Conservation (phyloP, 2,329 filamentous ascomycete species). For the Epichloe elymi region DNA sequence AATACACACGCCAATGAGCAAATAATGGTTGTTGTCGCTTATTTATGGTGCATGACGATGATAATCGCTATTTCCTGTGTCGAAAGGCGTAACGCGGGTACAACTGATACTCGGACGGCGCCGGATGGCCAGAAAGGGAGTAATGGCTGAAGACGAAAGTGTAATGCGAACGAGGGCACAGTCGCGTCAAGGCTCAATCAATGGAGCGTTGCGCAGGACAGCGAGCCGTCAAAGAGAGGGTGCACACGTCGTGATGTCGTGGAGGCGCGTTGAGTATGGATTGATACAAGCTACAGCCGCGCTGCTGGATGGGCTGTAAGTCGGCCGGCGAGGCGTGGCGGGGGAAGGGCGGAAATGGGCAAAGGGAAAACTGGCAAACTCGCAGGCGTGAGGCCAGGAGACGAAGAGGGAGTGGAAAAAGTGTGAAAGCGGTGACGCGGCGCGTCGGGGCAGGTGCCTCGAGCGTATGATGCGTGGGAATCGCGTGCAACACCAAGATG, state of each 20-base stretch:
- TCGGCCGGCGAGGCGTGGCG: slow-evolving; percentile 8
- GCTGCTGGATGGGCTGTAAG: slow-evolving; percentile 3
- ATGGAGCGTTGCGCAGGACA: slow-evolving; percentile 8
- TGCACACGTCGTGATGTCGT: slow-evolving; percentile 16
- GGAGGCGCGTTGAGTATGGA: slow-evolving; percentile 15
- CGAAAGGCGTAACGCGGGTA: neutral
- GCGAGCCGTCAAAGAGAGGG: slow-evolving; percentile 10
- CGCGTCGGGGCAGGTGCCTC: slow-evolving; percentile 28
- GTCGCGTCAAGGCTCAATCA: slow-evolving; percentile 14
- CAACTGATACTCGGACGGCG: neutral
- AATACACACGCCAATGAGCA: slow-evolving; percentile 13
- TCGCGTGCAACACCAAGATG: slow-evolving; percentile 41
- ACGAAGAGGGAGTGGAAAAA: slow-evolving; percentile 24
- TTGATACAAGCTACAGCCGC: slow-evolving; percentile 4
- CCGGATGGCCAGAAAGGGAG: neutral
- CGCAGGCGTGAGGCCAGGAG: slow-evolving; percentile 4
- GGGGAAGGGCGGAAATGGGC: slow-evolving; percentile 5
- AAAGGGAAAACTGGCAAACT: slow-evolving; percentile 6
- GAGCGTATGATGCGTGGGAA: slow-evolving; percentile 33
- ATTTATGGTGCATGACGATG: slow-evolving; percentile 28
- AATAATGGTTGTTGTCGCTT: slow-evolving; percentile 12
- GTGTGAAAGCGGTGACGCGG: slow-evolving; percentile 26
- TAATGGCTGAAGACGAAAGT: slow-evolving; percentile 1
- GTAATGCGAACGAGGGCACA: neutral
- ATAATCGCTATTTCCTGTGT: slow-evolving; percentile 7